Base-by-base conservation (phyloP, 106 monocot species). In the Dioscorea zingiberensis region DNA sequence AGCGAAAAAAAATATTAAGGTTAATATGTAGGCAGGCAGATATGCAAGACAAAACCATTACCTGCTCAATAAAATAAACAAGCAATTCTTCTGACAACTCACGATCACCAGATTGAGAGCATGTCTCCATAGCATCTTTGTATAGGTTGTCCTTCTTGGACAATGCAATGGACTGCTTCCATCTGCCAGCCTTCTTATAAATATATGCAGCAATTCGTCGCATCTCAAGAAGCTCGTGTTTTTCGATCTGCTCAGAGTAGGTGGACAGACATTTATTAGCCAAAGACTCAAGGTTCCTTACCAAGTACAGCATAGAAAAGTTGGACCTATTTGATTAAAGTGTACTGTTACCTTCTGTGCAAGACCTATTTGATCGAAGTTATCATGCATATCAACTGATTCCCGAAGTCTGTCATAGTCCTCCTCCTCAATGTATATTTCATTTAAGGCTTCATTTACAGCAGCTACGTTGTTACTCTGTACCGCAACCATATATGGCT, bases 181-280 rank as follows among this genome's bases (percentile, higher is more conserved):
- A 97, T 74, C 91, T 97, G 44, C 95, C 95, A 27, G 95, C 95
- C 77, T 97, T 91, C 85, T 97, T 97, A 66, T 97, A 97, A 55
- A 97, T 97, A 72, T 91, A 97, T 67, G 91, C 95, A 49, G 95
- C 91, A 59, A 97, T 81, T 18, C 95, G 61, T 78, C 95, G 80
- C 95, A 97, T 97, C 76, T 97, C 95, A 66, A 97, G 91, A 70
- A 97, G 91, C 57, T 97, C 95, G 48, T 97, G 95, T 59, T 92
- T 97, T 51, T 97, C 95, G 69, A 88, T 64, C 95, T 97, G 70
- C 89, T 90, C 51, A 51, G 51, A 51, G 38, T 38, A 38, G 38
- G 30, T 2, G 30, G 38, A 38, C 38, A 38, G 10, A 38, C 38
- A 38, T 38, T 38, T 19, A 51, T 16, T 9, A 51, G 18, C 7